Evolutionary conservation across 805 yeast genomes (phyloP), one percentile per base, ranked within the genome.

Genomic region (Lachancea sp.): DNA sequence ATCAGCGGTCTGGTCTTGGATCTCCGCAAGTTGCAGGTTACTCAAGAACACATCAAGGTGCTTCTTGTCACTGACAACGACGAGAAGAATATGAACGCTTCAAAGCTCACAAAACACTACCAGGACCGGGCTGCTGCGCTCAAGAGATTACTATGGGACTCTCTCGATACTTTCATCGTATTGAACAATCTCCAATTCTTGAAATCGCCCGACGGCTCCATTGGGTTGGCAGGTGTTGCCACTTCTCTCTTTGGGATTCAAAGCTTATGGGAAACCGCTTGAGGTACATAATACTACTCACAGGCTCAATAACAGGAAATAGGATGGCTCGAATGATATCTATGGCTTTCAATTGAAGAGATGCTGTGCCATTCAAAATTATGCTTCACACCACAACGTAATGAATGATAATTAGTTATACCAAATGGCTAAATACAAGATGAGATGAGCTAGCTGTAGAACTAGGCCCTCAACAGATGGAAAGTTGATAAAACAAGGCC

Each of bases 201-300:
- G 55, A 71, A 72, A 54, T 69, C 79, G 56, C 78, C 80, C 60
- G 96, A 90, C 55, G 93, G 95, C 41, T 73, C 81, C 35, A 77
- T 88, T 41, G 96, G 95, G 31, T 67, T 81, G 47, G 88, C 93
- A 32, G 98, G 98, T 60, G 74, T 84, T 20, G 67, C 85, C 48
- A 88, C 97, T 27, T 83, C 95, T 33, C 48, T 80, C 40, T 70
- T 88, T 65, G 96, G 95, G 36, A 70, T 88, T 43, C 77, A 75
- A 60, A 89, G 84, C 56, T 59, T 81, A 53, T 82, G 95, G 95
- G 68, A 62, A 31, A 63, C 74, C 26, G 44, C 44, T 26, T 40
- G 25, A 25, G 20, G 13, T 22, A n/a, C 15, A 18, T 35, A 11
- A 5, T 7, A 19, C 25, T 18, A 25, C n/a, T 26, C 26, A 12